These are phyloP conservation scores for Populus hybrid DNA, from an alignment of 441 rosid species.

Conservation along the genomic window DNA sequence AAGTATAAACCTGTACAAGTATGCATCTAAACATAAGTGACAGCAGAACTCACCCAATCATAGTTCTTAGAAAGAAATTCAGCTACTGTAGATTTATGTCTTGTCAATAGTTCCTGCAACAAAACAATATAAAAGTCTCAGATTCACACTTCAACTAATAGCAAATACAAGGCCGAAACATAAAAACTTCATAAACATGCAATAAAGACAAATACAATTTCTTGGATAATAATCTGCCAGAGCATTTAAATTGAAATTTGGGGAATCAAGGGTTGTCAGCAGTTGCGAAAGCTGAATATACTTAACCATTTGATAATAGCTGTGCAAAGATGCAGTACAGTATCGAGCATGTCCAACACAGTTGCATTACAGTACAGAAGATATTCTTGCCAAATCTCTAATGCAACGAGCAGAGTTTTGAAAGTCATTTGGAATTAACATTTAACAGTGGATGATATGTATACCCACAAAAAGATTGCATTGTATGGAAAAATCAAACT, in stretches of 20 bases:
- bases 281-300: not conserved
- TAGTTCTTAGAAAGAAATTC: slow-evolving; percentile 88
- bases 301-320: not conserved
- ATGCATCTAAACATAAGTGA: not conserved
- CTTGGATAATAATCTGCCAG: not conserved
- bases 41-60: slow-evolving; percentile 67
- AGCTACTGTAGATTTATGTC: slow-evolving; percentile 97
- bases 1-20: not conserved
- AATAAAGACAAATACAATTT: not conserved
- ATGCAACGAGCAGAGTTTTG: not conserved
- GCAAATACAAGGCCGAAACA: not conserved
- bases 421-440: not conserved
- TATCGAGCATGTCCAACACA: not conserved
- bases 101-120: slow-evolving; percentile 78
- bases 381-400: not conserved
- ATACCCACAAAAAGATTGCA: not conserved
- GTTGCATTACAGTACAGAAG: not conserved
- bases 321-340: not conserved
- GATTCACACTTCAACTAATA: not conserved
- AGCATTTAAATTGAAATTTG: not conserved
- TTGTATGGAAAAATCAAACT: not conserved
- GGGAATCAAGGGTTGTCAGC: not conserved
- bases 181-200: not conserved
- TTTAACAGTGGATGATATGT: not conserved
- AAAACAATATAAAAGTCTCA: slow-evolving; percentile 17